phyloP scores from a whole-genome alignment of 805 yeast genomes.

The Lachancea nothofagi region DNA sequence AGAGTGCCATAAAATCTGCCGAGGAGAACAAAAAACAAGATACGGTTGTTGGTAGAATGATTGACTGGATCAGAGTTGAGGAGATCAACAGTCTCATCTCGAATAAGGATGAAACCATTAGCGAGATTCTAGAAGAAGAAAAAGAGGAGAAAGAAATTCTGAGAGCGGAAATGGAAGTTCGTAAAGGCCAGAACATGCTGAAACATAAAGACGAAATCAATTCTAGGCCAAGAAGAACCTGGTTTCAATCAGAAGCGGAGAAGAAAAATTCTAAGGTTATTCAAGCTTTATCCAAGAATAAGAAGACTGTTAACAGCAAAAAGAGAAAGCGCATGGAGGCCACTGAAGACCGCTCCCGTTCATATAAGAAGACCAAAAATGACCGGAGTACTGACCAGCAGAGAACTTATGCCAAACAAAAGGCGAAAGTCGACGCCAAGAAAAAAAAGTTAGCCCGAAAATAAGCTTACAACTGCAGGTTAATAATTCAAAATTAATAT shows the following conservation, averaged over 20 bases:
- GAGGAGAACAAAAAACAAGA: slow-evolving; percentile 37
- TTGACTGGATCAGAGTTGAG: slow-evolving; percentile 86
- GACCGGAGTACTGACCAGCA: slow-evolving; percentile 57
- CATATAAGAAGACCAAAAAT: slow-evolving; percentile 72
- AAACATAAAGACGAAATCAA: slow-evolving; percentile 77
- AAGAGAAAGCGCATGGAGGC: slow-evolving; percentile 69
- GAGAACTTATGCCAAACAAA: slow-evolving; percentile 35
- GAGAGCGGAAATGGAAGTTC: slow-evolving; percentile 85
- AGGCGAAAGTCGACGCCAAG: slow-evolving; percentile 20
- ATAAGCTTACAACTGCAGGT: background rate
- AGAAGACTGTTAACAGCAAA: slow-evolving; percentile 51
- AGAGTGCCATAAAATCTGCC: slow-evolving; percentile 73
- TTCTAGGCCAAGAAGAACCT: slow-evolving; percentile 89
- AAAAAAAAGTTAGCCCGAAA: slow-evolving; percentile 28
- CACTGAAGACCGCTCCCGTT: slow-evolving; percentile 49
- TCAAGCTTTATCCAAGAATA: slow-evolving; percentile 42
- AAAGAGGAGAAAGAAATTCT: slow-evolving; percentile 80
- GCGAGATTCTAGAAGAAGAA: slow-evolving; percentile 82
- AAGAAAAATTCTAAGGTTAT: slow-evolving; percentile 36
- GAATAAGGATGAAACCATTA: slow-evolving; percentile 52
- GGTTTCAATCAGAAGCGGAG: slow-evolving; percentile 70
- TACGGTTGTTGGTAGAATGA: slow-evolving; percentile 75
- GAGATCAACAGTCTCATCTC: slow-evolving; percentile 56
- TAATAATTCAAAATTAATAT: background rate
- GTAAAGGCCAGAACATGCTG: slow-evolving; percentile 78